Base-by-base conservation (phyloP, 2,329 filamentous ascomycete genomes). In the Penicillium occitanis region DNA sequence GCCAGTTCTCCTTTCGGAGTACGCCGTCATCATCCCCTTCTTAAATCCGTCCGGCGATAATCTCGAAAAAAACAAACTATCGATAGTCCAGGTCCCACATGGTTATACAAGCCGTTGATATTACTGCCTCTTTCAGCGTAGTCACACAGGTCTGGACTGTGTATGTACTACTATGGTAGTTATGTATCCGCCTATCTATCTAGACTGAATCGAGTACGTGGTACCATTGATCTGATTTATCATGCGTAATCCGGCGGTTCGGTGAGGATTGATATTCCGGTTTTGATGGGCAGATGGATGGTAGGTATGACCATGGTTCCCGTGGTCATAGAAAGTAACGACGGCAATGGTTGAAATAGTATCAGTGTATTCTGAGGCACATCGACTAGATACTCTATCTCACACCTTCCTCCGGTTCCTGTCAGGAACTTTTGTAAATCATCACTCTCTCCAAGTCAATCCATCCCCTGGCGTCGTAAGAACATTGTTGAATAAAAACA, bases 41-140 rank as follows among this genome's bases (percentile, higher is more conserved):
- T 19, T 10, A 48, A 48, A 17, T 48, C 10, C 44, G 8, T 22
- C 48, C 48, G 48, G 44, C 22, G 10, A 19, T 50, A 13, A 50
- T 28, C 10, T 46, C 11, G 11, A 48, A 44, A 44, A 44, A 22
- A 30, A 17, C 1, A 14, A 50, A 48, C 8, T 28, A 17, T 30
- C 48, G 13, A 30, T 53, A 53, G 25, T 33, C 7, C 28, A 25
- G 14, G 50, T 8, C 8, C 14, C 28, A 53, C 50, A 30, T 33
- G 14, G 25, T 11, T n/a, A 53, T 53, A 53, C 50, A 53, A 51
- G n/a, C 50, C 28, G 50, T 53, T 53, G 50, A 53, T 53, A 33
- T 53, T 33, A 53, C 25, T 53, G 50, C 50, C 50, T 33, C 50
- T 53, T 53, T 33, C 5, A 28, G 50, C 50, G 25, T 53, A 53